A percentile compares a stretch with the other conserved stretches of the same genome.
phyloP scores from a whole-genome alignment of 2,329 filamentous ascomycete species.

The Cytospora paraplurivora region DNA sequence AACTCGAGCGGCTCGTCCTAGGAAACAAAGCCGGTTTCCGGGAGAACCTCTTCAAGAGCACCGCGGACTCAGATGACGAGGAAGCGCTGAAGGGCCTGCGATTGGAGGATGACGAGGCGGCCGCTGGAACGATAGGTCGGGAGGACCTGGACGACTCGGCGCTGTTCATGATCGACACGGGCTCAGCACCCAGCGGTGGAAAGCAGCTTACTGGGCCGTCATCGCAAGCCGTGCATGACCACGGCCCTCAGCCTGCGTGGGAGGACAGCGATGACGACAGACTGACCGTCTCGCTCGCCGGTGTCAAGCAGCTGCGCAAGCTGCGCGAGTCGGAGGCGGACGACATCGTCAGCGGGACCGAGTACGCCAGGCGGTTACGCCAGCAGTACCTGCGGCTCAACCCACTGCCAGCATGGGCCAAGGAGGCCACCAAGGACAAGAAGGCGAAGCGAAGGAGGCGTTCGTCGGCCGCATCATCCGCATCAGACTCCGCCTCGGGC shows the following conservation, averaged over 20 bases:
- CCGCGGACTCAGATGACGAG: conserved; percentile 41
- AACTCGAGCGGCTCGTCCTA: conserved; percentile 85
- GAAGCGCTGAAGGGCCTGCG: conserved; percentile 41
- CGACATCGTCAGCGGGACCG: conserved; percentile 81
- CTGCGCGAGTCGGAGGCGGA: conserved; percentile 79
- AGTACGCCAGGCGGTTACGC: conserved; percentile 80
- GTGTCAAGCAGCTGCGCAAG: conserved; percentile 76
- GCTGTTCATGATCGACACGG: conserved; percentile 82
- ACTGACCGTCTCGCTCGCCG: conserved; percentile 78
- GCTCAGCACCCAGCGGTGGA: conserved; percentile 46
- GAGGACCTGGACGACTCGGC: conserved; percentile 71
- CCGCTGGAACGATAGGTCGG: conserved; percentile 29
- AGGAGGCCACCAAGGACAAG: conserved; percentile 48
- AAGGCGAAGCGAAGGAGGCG: conserved; percentile 53
- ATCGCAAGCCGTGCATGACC: conserved; percentile 27
- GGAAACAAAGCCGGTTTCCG: conserved; percentile 84
- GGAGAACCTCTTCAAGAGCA: conserved; percentile 66
- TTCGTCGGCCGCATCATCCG: conserved; percentile 50
- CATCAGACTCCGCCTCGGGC: conserved; percentile 38
- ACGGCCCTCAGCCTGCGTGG: conserved; percentile 67
- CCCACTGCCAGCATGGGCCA: conserved; percentile 63
- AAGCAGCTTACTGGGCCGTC: conserved; percentile 37
- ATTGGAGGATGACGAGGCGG: conserved; percentile 33
- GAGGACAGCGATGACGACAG: conserved; percentile 95
- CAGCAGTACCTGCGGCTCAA: conserved; percentile 70